Evolutionary conservation across 345 rosid species (phyloP).

Genomic region (Hirschfeldia incana): DNA sequence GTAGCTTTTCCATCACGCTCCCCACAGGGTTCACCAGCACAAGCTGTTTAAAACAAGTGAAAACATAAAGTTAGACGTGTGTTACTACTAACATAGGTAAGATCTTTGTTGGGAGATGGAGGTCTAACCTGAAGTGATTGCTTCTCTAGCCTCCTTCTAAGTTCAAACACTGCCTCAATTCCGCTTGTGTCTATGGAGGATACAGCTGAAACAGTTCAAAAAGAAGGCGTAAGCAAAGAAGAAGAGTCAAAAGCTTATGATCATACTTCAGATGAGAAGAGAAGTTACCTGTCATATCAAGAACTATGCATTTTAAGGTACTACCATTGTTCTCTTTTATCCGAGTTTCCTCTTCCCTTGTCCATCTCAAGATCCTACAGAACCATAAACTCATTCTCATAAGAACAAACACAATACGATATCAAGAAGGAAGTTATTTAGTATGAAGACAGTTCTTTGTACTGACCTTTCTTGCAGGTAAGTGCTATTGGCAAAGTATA

Average conservation of each 20-base stretch:
- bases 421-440: conserved; percentile 3
- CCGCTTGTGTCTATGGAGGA: conserved; percentile 93
- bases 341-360: conserved; percentile 84
- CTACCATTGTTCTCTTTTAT: conserved; percentile 49
- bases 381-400: conserved; percentile 6
- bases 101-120: conserved; percentile 7
- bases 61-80: background rate
- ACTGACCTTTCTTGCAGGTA: conserved; percentile 87
- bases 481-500: conserved; percentile 86
- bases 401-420: background rate
- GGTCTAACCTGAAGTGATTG: conserved; percentile 60
- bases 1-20: conserved; percentile 44
- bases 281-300: conserved; percentile 81
- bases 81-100: background rate
- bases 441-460: background rate
- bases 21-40: conserved; percentile 46
- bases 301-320: conserved; percentile 63
- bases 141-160: conserved; percentile 65
- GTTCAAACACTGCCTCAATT: conserved; percentile 58
- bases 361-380: conserved; percentile 80
- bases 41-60: conserved; percentile 29
- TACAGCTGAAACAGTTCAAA: conserved; percentile 59
- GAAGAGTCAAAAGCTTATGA: background rate
- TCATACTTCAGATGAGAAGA: conserved; percentile 8
- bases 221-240: conserved; percentile 13